Evolutionary conservation across 1,284 basidiomycete species (phyloP).

Genomic region (Vanrija sp.): DNA sequence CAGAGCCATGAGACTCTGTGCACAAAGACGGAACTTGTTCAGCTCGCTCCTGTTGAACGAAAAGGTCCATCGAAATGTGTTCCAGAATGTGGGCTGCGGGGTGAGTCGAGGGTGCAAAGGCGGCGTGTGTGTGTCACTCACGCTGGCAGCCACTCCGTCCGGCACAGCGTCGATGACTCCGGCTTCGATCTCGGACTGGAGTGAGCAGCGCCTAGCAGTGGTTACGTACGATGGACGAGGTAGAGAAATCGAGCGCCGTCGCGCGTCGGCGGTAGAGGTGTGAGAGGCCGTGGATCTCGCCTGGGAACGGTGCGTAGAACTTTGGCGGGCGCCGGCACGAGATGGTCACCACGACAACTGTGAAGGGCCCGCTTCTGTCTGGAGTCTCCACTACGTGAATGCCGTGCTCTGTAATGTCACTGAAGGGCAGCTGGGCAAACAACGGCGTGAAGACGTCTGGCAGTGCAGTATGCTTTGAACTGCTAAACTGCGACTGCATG

Average conservation of each 20-base stretch:
- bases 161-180: conserved; percentile 34
- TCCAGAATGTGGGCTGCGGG: conserved; percentile 37
- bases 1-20: conserved; percentile 21
- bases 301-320: conserved; percentile 29
- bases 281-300: conserved; percentile 7
- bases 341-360: conserved; percentile 35
- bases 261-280: conserved; percentile 28
- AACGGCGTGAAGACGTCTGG: conserved; percentile 35
- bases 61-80: conserved; percentile 39
- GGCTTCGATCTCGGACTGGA: conserved; percentile 30
- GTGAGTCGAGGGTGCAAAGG: neutral
- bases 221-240: conserved; percentile 10
- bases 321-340: conserved; percentile 36
- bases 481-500: conserved; percentile 20
- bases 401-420: conserved; percentile 37
- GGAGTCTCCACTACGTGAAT: conserved; percentile 24
- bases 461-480: neutral
- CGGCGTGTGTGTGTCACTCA: conserved; percentile 10
- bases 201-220: neutral
- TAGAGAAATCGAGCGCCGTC: conserved; percentile 42
- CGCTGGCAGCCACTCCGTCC: conserved; percentile 31
- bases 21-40: conserved; percentile 17
- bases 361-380: neutral
- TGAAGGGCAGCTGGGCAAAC: conserved; percentile 38
- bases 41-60: conserved; percentile 14